These are phyloP conservation scores for Aspergillus hancockii DNA, from an alignment of 495 filamentous ascomycete genomes.

Conservation along the genomic window DNA sequence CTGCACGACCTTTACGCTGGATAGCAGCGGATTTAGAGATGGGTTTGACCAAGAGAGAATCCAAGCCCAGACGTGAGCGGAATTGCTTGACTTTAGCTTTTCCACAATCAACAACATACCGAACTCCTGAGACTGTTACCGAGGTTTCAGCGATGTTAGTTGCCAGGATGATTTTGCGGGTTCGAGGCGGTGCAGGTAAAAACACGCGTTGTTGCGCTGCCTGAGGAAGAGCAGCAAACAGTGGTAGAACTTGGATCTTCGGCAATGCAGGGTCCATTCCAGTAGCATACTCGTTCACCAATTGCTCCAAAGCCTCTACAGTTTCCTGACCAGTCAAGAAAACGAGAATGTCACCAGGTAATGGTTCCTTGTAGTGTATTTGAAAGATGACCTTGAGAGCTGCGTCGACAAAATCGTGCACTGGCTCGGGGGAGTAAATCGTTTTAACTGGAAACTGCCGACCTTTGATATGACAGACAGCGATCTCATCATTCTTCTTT, in stretches of 20 bases:
- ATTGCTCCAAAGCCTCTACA: slow-evolving; percentile 76
- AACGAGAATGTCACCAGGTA: slow-evolving; percentile 90
- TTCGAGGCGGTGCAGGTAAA: slow-evolving; percentile 68
- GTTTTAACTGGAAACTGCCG: slow-evolving; percentile 85
- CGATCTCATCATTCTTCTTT: slow-evolving; percentile 31
- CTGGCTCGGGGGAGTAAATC: slow-evolving; percentile 72
- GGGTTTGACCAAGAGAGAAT: slow-evolving; percentile 86
- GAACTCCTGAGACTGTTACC: slow-evolving; percentile 90
- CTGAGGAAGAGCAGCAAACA: slow-evolving; percentile 74
- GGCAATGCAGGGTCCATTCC: slow-evolving; percentile 73
- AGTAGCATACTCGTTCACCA: slow-evolving; percentile 76
- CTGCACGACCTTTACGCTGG: slow-evolving; percentile 88
- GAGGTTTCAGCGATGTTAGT: slow-evolving; percentile 99
- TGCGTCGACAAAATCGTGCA: slow-evolving; percentile 80
- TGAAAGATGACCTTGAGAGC: slow-evolving; percentile 84
- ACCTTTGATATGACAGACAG: slow-evolving; percentile 77
- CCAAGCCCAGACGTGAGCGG: slow-evolving; percentile 78
- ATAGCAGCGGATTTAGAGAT: slow-evolving; percentile 93
- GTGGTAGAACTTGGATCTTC: slow-evolving; percentile 68
- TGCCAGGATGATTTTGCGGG: slow-evolving; percentile 84
- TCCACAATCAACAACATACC: slow-evolving; percentile 88
- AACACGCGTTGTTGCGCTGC: slow-evolving; percentile 85
- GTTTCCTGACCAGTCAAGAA: slow-evolving; percentile 95
- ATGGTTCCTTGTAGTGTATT: slow-evolving; percentile 81
- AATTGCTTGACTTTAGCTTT: slow-evolving; percentile 95